These are phyloP conservation scores for Prototheca wickerhamii DNA, from an alignment of 163 green algal species.

Conservation along the genomic window DNA sequence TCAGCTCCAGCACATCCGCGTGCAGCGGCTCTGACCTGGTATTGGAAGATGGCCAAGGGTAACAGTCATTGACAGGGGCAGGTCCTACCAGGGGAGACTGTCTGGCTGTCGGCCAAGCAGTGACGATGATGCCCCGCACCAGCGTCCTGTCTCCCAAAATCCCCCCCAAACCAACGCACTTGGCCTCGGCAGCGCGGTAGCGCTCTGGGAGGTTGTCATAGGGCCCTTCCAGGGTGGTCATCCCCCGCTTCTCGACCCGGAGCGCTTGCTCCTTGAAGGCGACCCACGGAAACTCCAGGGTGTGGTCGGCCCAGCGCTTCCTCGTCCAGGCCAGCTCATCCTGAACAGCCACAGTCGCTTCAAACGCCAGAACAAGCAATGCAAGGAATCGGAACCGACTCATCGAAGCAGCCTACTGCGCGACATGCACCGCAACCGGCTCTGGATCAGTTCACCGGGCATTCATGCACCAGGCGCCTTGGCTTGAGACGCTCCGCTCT, in stretches of 20 bases:
- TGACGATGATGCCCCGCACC: too few relatives aligned
- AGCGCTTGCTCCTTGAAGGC: constrained; percentile 1
- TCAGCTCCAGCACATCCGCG: not conserved
- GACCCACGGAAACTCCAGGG: not conserved
- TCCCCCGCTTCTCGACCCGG: not conserved
- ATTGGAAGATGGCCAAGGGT: not conserved
- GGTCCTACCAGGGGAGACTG: too few relatives aligned
- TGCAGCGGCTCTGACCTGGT: not conserved
- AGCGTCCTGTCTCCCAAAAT: too few relatives aligned
- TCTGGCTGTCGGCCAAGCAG: not conserved
- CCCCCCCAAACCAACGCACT: not conserved
- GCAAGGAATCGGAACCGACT: not conserved
- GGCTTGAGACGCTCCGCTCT: not conserved
- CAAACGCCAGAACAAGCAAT: too few relatives aligned
- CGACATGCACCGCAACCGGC: too few relatives aligned
- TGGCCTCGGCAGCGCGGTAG: not conserved
- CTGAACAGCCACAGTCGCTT: not conserved
- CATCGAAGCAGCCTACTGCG: too few relatives aligned
- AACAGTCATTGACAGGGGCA: not conserved
- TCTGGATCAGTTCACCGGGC: too few relatives aligned
- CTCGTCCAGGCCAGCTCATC: not conserved
- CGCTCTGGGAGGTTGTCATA: not conserved
- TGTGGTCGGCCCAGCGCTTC: not conserved
- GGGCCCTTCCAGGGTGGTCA: not conserved
- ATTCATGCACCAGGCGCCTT: not conserved